Base-by-base conservation (phyloP, 352 stramenopile species). In the Thraustochytrium striatum region DNA sequence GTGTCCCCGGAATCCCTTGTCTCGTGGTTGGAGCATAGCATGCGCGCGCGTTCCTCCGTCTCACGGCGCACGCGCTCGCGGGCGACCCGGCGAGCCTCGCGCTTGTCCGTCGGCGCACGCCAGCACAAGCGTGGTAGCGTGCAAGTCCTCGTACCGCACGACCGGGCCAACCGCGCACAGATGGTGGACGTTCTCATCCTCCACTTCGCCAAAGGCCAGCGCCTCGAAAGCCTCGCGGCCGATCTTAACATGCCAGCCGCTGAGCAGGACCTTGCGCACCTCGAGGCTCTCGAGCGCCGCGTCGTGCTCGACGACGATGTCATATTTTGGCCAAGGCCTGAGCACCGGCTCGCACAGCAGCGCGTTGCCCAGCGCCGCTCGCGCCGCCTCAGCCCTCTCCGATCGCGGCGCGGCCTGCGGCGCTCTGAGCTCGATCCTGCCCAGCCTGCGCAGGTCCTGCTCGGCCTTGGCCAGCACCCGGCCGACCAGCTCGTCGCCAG, bases 291-390 rank as follows among this genome's bases (percentile, higher is more conserved):
- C 43, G 9, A 21, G 9, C 43, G 43, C 21, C 43, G 43, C 43
- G 43, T 21, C 43, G 43, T 52, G 43, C 9, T 62, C 55, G 9
- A 62, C 32, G n/a, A 62, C n/a, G 33, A 62, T 62, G 55, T 62
- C 55, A 62, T 25, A 62, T 16, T 25, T 62, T 38, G 25, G 25
- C 55, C 9, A 9, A 9, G 55, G 55, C 55, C 55, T 9, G 9
- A 62, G n/a, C 9, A 62, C 32, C 9, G 9, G 25, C 55, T 25
- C 9, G 9, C 32, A 16, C 55, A 62, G 55, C 55, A 62, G 25
- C n/a, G 9, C n/a, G 55, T 62, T 62, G 9, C 9, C 55, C 9
- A 38, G 25, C 55, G 25, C 55, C 9, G 25, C n/a, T 9, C 55
- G 25, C 9, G 55, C 55, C 32, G 25, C 9, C 32, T 62, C 55